Conservation (phyloP, 2,329 filamentous ascomycete genomes). For the Pestalotiopsis sp. region DNA sequence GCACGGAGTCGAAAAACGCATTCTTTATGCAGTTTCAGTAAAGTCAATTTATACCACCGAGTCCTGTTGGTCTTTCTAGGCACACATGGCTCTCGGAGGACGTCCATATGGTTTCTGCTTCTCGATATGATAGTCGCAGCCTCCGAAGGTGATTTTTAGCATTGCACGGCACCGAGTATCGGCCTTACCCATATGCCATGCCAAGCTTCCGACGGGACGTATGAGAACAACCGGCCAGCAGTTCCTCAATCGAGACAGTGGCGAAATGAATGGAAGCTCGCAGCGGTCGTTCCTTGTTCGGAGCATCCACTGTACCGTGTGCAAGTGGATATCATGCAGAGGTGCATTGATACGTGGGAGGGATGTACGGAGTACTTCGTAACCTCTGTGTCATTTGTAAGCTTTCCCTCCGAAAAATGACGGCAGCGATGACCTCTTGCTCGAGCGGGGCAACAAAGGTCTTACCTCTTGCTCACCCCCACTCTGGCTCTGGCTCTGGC, state of each 20-base stretch:
- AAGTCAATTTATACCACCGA: too few species aligned
- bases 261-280: not conserved
- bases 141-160: not conserved
- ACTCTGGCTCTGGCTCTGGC: not conserved
- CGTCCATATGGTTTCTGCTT: too few species aligned
- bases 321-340: slow-evolving; percentile 1
- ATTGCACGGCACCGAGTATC: not conserved
- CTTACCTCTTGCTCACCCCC: not conserved
- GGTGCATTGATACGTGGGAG: not conserved
- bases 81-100: too few species aligned
- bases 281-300: not conserved
- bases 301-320: not conserved
- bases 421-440: slow-evolving; percentile 12
- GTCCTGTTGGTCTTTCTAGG: too few species aligned
- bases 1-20: too few species aligned
- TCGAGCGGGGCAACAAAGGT: not conserved
- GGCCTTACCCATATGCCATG: not conserved
- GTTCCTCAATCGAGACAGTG: not conserved
- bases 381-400: slow-evolving; percentile 7
- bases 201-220: not conserved
- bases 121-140: not conserved
- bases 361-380: not conserved
- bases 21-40: too few species aligned
- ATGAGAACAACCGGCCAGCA: not conserved
- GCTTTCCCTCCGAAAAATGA: slow-evolving; percentile 4